These are phyloP conservation scores for Penicillium verhagenii DNA, from an alignment of 495 filamentous ascomycete genomes.

Conservation along the genomic window DNA sequence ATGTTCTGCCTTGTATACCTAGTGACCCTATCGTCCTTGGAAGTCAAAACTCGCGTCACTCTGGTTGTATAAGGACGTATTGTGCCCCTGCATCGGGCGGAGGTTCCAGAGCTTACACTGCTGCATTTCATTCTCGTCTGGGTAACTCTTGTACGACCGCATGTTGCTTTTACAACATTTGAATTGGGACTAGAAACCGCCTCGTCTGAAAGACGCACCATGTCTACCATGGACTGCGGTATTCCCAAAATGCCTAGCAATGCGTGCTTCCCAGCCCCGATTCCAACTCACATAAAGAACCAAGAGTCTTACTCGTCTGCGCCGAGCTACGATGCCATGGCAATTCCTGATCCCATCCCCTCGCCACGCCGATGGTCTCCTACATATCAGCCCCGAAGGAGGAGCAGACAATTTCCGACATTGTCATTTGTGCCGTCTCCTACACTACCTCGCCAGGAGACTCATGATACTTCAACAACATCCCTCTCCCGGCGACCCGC, in stretches of 20 bases:
- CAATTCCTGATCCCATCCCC: slow-evolving; percentile 19
- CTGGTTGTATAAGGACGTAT: slow-evolving; percentile 30
- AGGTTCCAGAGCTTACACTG: slow-evolving; percentile 15
- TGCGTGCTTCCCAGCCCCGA: slow-evolving; percentile 21
- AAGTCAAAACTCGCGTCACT: slow-evolving; percentile 19
- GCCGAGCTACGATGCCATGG: slow-evolving; percentile 24
- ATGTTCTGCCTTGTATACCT: slow-evolving; percentile 17
- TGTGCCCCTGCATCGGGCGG: slow-evolving; percentile 25
- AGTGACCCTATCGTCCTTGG: slow-evolving; percentile 24
- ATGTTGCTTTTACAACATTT: slow-evolving; percentile 21
- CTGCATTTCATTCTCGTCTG: slow-evolving; percentile 23
- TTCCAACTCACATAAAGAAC: slow-evolving; percentile 27
- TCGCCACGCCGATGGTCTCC: slow-evolving; percentile 33
- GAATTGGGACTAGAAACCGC: slow-evolving; percentile 10
- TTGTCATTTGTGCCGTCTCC: slow-evolving; percentile 29
- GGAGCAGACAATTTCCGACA: slow-evolving; percentile 29
- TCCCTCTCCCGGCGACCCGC: slow-evolving; percentile 26
- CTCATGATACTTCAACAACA: slow-evolving; percentile 30
- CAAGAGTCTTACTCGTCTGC: slow-evolving; percentile 21
- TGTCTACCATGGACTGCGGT: slow-evolving; percentile 28
- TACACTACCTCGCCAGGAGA: slow-evolving; percentile 13
- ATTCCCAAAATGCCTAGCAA: slow-evolving; percentile 17
- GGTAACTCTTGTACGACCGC: slow-evolving; percentile 24
- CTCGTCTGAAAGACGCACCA: slow-evolving; percentile 17
- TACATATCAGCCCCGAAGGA: slow-evolving; percentile 28